Evolutionary conservation across 2,329 filamentous ascomycete species (phyloP), one percentile per base, ranked within the genome.

Genomic region (Chalara sp.): DNA sequence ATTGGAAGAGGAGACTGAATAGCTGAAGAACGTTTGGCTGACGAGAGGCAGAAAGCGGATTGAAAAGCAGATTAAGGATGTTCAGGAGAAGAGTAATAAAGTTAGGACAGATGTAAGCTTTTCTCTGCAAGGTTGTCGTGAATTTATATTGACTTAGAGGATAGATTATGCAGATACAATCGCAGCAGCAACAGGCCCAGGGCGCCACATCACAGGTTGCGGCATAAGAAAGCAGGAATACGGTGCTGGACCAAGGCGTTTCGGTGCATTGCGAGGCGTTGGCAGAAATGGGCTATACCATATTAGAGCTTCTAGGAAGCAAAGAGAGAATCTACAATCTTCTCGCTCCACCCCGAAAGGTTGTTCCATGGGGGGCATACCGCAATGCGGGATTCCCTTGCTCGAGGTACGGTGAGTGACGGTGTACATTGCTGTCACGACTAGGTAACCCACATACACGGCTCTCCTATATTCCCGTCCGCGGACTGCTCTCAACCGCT

Each of bases 1-100:
- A 6, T 21, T 21, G 21, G 21, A 21, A 21, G 21, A 21, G 21
- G 21, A 3, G 21, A 21, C 21, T 10, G 7, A 28, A 31, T 6
- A 7, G 7, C 10, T 43, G 6, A 28, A 8, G 40, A 12, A 13
- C 4, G 4, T 4, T n/a, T 35, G 28, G 21, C 56, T 61, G 47
- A 61, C 44, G 6, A 4, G 8, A 6, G 10, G 46, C 42, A 86
- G 83, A 64, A 81, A 81, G 63, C 76, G 84, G 30, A 78, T 87
- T 46, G 85, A 88, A 63, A 73, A 72, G 44, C 80, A 83, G 62
- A 86, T 88, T 57, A 72, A 76, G 56, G 79, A 78, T 29, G 75
- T 83, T 46, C 78, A 87, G 60, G 76, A 79, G 30, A 80, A 80
- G 67, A 80, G 79, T 53, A 83, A 88, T 61, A 76, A 74, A 54